Evolutionary conservation across 2,329 filamentous ascomycete species (phyloP), one percentile per base, ranked within the genome.

Genomic region (Ceratocystis destructans): DNA sequence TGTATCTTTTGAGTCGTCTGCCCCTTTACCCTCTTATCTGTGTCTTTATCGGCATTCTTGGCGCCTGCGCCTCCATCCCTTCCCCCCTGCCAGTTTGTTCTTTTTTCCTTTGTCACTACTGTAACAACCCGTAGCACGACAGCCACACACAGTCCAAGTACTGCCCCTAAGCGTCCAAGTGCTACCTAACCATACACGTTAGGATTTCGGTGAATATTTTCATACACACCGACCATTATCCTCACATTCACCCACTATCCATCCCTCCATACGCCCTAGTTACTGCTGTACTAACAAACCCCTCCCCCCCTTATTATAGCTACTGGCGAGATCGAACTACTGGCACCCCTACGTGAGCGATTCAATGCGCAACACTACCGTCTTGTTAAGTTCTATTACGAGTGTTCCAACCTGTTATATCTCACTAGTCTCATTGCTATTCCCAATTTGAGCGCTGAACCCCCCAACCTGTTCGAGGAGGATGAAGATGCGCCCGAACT

Each of bases 351-450:
- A 5, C 87, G 93, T 67, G 84, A 87, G 69, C 83, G 93, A 72
- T 99, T 97, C 75, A 88, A 96, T 75, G 91, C 94, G 15, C 94
- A 97, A 73, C 94, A 99, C 76, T 93, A 97, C 79, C 89, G 94
- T 20, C 83, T 99, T 17, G 89, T 96, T 73, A 94, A 95, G 73
- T 99, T 97, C 77, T 99, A 99, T 78, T 97, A 97, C 76, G 94
- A 99, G 77, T 99, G 94, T 77, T 96, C 94, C 10, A 99, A 97
- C 75, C 82, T 99, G 66, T 88, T 94, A 71, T 99, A 99, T 74
- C 82, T 99, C 62, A 99, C 94, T 15, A 96, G 91, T 72, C 80
- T 99, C 64, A 97, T 99, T 73, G 96, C 90, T 1, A 90, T 99
- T 5, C 94, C 94, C 0, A 97, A 96, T 75, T 83, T 99, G 63